Evolutionary conservation across 139 green algal species (phyloP).

Genomic region (Trebouxia sp.): DNA sequence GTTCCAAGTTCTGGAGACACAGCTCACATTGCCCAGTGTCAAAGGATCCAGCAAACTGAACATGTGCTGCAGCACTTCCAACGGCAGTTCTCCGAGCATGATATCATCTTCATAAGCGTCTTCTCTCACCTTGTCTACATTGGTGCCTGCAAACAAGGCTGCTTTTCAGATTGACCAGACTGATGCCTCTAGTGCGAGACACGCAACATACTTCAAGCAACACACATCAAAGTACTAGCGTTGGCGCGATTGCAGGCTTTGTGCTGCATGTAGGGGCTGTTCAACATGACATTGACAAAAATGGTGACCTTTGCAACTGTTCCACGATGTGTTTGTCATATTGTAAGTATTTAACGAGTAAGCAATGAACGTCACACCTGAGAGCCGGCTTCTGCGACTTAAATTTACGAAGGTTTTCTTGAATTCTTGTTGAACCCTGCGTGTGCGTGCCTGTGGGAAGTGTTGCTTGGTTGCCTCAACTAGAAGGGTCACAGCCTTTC

Average conservation of each 20-base stretch:
- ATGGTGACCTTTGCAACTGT: too few relatives aligned
- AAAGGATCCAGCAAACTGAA: conserved; percentile 16
- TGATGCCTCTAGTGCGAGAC: too few relatives aligned
- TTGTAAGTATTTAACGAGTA: too few relatives aligned
- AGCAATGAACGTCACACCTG: neutral
- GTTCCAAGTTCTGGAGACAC: conserved; percentile 5
- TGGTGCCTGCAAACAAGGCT: too few relatives aligned
- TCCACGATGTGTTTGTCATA: too few relatives aligned
- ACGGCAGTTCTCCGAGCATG: conserved; percentile 8
- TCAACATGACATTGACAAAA: too few relatives aligned
- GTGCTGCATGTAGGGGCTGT: too few relatives aligned
- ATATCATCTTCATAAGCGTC: neutral
- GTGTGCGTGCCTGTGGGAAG: neutral
- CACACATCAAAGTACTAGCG: too few relatives aligned
- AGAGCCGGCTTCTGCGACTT: neutral
- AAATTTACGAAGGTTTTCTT: neutral
- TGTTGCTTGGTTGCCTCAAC: neutral
- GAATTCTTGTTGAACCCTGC: neutral
- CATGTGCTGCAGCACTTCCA: conserved; percentile 14
- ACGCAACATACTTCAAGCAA: too few relatives aligned
- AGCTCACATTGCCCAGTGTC: conserved; percentile 17
- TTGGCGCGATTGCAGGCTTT: too few relatives aligned
- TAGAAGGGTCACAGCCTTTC: neutral
- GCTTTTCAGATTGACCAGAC: too few relatives aligned
- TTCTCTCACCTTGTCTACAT: too few relatives aligned